Base-by-base conservation (phyloP, 257 asterid species). In the Eustoma russellianum region DNA sequence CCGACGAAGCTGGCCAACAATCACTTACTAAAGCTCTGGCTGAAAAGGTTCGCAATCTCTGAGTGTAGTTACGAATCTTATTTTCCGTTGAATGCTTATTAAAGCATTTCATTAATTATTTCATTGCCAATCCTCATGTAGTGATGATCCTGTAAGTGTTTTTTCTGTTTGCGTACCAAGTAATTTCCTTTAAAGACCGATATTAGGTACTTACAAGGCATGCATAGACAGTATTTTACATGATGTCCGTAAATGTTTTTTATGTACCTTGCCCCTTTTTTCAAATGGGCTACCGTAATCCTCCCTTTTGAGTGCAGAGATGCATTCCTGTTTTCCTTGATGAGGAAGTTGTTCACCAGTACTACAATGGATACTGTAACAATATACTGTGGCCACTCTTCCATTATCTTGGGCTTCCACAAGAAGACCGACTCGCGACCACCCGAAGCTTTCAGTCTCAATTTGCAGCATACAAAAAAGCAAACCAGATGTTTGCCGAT, bases 331-430 rank as follows among this genome's bases (percentile, higher is more conserved):
- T 87, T 52, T 87, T 84, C 63, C 87, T 87, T 5, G 93, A 84
- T 54, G 93, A 87, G 67, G 96, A 87, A 60, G 70, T 68, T 41
- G 94, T 87, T 24, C 88, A 87, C 66, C 93, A 84, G 65, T 87
- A 84, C 60, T 87, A 87, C 66, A 81, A 83, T 55, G 96, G 94
- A 46, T 84, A 87, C 62, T 87, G 96, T 52, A 87, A 87, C 77
- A 87, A 87, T 76, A 84, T 87, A 77, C 70, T 87, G 48, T 87
- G 94, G 96, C 94, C 96, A 30, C 93, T 84, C 60, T 87, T 87
- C 74, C 96, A 87, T 70, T 87, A 87, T 69, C 93, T 87, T 6
- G 93, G 94, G 55, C 89, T 87, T 58, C 96, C 96, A 11, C 94
- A 83, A 61, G 94, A 87, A 63, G 96, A 87, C 61, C 88, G 87